Evolutionary conservation across 306 rosid genomes (phyloP).

Genomic region (Nissolia schottii): DNA sequence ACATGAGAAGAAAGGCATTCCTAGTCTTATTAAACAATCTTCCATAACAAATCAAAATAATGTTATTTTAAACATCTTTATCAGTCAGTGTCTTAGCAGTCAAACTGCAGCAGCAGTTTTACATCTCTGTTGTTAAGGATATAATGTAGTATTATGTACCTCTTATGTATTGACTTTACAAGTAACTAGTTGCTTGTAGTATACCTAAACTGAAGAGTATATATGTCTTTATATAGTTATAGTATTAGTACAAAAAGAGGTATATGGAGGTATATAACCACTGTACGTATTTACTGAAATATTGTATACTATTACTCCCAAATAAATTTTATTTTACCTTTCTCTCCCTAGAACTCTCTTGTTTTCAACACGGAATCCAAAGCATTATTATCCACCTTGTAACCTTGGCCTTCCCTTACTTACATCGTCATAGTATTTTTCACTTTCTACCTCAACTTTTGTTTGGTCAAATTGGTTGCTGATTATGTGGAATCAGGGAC

Average conservation of each 20-base stretch:
- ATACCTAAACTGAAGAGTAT: background rate
- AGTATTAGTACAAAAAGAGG: constrained; percentile 1
- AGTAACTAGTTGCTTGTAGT: background rate
- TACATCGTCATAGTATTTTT: background rate
- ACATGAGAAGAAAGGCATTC: constrained; percentile 1
- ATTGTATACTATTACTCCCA: background rate
- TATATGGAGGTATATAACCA: background rate
- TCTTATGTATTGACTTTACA: background rate
- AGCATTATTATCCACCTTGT: background rate
- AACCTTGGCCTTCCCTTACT: background rate
- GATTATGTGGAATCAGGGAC: background rate
- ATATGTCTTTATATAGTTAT: background rate
- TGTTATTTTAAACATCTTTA: background rate
- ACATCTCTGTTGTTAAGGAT: background rate
- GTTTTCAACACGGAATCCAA: background rate
- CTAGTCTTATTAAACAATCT: background rate
- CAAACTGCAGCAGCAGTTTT: background rate
- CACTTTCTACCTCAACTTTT: background rate
- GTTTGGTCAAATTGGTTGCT: background rate
- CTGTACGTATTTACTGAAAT: background rate
- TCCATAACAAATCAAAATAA: constrained; percentile 8
- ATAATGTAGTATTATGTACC: constrained; percentile 2
- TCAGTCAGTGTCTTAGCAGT: constrained; percentile 4
- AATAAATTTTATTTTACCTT: background rate
- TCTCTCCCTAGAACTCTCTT: background rate